Evolutionary conservation across 2,329 filamentous ascomycete genomes (phyloP).

Genomic region (Talaromyces islandicus): DNA sequence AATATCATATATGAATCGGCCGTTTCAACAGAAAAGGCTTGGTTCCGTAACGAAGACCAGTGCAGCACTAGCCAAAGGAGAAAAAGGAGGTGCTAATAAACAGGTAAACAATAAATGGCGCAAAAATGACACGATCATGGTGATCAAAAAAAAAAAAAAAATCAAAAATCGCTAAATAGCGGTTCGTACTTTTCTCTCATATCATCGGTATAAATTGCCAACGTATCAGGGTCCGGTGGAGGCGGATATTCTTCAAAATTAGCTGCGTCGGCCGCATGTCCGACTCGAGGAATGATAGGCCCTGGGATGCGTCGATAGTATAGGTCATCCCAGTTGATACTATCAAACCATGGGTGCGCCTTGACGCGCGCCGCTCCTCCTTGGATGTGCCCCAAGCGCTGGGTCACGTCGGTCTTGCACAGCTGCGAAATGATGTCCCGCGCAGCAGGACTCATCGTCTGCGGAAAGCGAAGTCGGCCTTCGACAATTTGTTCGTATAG

Average conservation of each 20-base stretch:
- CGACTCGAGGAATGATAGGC: constrained; percentile 57
- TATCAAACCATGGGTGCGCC: constrained; percentile 56
- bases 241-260: constrained; percentile 63
- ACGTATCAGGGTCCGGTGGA: constrained; percentile 46
- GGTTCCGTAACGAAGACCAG: neutral
- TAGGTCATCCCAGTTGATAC: constrained; percentile 58
- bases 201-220: constrained; percentile 53
- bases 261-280: constrained; percentile 54
- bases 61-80: neutral
- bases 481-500: constrained; percentile 64
- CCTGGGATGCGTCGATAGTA: constrained; percentile 56
- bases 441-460: constrained; percentile 52
- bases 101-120: neutral
- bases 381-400: constrained; percentile 57
- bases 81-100: neutral
- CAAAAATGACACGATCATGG: neutral
- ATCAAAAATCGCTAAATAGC: constrained; percentile 57
- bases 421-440: constrained; percentile 57
- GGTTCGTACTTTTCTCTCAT: constrained; percentile 55
- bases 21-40: neutral
- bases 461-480: constrained; percentile 56
- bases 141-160: too few species aligned
- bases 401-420: constrained; percentile 58
- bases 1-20: neutral
- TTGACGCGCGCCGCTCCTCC: constrained; percentile 56